Base-by-base conservation (phyloP, 2,329 filamentous ascomycete species). In the Fusarium udum region DNA sequence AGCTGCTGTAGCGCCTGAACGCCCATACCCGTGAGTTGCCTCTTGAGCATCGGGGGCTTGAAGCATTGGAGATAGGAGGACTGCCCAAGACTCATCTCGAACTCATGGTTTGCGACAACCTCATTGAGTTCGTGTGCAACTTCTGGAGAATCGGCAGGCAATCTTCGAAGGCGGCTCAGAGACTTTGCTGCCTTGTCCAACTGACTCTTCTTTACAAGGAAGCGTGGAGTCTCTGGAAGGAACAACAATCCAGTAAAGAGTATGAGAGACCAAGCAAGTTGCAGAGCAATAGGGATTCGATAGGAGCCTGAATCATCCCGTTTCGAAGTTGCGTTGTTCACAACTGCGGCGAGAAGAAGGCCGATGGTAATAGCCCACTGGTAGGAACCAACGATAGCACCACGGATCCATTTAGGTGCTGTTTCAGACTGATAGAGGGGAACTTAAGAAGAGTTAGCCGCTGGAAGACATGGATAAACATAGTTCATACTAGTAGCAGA, bases 161-260 rank as follows among this genome's bases (percentile, higher is more conserved):
- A 37, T 59, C 56, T 31, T 37, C 56, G 42, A 59, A 59, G 56
- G 3, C 56, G 56, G 8, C 56, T 36, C 5, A 59, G 16, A 20
- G 56, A 26, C 24, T 31, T 59, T 36, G 42, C 42, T 7, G 56
- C 56, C 20, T 59, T 58, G 24, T 14, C 71, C 69, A 63, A 86
- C 87, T 55, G 32, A 2, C 26, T 43, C 37, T 84, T 84, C 81
- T 91, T 92, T 81, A 94, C 90, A 22, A 92, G 83, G 79, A 85
- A 95, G 16, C 92, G 89, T 3, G 92, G 92, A 0, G 92, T 93
- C 78, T 95, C 92, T 12, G 92, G 92, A 3, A 95, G 87, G 58
- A 93, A 68, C 28, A 92, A 68, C 84, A 94, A 88, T 61, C 92
- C 92, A 37, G 72, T 46, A 61, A 91, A 87, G 24, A 94, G 86